Conservation (phyloP, 257 asterid genomes). For the Capsicum pubescens region DNA sequence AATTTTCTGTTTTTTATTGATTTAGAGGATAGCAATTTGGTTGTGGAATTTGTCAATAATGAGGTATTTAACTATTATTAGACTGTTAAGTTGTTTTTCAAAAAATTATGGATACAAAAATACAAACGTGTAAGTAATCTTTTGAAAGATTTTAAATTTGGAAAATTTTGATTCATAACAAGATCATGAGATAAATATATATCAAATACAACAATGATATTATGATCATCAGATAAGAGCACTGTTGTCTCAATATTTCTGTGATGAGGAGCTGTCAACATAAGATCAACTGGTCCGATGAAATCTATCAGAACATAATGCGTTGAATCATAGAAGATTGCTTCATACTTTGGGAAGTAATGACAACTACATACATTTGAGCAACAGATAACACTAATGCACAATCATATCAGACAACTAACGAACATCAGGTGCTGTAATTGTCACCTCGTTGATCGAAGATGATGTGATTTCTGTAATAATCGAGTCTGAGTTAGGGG, state of each 20-base stretch:
- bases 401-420: background rate
- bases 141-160: background rate
- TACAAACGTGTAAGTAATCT: background rate
- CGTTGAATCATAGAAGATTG: background rate
- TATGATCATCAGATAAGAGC: background rate
- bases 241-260: background rate
- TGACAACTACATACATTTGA: background rate
- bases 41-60: slow-evolving; percentile 5
- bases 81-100: background rate
- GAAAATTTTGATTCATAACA: background rate
- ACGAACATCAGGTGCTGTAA: slow-evolving; percentile 25
- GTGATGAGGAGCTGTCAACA: background rate
- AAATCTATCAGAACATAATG: background rate
- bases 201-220: background rate
- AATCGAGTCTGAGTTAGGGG: background rate
- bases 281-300: background rate
- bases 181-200: background rate
- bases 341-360: background rate
- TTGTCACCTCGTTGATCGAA: slow-evolving; percentile 34
- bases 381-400: background rate
- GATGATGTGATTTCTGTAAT: background rate
- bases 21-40: slow-evolving; percentile 5
- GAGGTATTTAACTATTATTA: background rate
- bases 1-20: background rate
- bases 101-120: background rate